Evolutionary conservation across 257 asterid genomes (phyloP).

Genomic region (Nicotiana attenuata): DNA sequence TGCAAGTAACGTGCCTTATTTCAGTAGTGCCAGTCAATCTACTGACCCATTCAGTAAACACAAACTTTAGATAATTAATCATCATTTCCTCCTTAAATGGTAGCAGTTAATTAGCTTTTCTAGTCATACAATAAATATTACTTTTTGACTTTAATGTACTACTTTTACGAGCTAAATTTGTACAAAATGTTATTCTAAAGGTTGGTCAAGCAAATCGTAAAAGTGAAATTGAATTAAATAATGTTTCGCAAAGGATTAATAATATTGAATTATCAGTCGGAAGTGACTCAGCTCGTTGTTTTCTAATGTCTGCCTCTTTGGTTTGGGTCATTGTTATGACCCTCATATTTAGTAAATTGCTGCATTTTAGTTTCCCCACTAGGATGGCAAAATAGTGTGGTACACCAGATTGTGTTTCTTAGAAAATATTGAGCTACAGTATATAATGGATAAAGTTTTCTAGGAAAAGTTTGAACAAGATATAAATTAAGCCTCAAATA

Average conservation of each 20-base stretch:
- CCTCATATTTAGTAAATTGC: no score
- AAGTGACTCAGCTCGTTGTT: neutral
- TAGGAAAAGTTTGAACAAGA: no score
- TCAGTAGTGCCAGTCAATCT: neutral
- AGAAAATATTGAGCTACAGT: no score
- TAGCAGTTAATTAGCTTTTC: neutral
- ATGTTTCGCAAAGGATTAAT: neutral
- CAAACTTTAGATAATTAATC: neutral
- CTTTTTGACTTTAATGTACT: neutral
- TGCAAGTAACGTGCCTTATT: no score
- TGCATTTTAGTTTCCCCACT: no score
- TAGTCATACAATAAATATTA: neutral
- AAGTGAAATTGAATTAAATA: no score
- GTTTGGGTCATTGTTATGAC: no score
- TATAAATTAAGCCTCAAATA: no score
- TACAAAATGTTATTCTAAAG: no score
- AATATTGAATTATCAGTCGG: neutral
- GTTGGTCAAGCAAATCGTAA: neutral
- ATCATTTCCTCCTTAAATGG: neutral
- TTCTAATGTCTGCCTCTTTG: neutral
- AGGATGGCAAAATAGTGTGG: no score
- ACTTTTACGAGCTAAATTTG: neutral
- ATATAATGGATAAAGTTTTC: no score
- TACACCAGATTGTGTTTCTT: no score
- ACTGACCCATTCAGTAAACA: neutral